Evolutionary conservation across 805 yeast species (phyloP).

Genomic region (Hanseniaspora mollemarum): DNA sequence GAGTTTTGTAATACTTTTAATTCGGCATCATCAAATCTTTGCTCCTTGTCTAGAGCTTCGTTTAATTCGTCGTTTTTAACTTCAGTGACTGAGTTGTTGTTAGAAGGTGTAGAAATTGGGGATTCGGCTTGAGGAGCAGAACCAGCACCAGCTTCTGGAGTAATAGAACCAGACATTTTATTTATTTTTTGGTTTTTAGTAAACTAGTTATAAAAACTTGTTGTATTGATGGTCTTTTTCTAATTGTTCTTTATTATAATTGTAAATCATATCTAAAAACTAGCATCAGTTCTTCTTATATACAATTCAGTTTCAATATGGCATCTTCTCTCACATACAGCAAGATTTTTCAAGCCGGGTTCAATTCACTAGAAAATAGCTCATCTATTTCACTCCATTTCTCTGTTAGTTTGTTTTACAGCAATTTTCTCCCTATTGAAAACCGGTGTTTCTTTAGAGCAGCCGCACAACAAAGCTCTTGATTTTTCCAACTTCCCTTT

Average conservation of each 20-base stretch:
- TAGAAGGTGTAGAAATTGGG: slow-evolving; percentile 13
- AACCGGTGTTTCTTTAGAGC: no score
- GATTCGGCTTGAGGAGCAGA: not conserved
- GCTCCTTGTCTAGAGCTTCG: slow-evolving; percentile 2
- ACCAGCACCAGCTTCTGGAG: slow-evolving; percentile 10
- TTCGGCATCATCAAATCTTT: slow-evolving; percentile 11
- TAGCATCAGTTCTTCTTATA: no score
- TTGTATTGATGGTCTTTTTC: not conserved
- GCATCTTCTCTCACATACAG: no score
- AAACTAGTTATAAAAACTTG: not conserved
- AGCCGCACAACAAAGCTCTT: no score
- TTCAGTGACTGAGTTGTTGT: slow-evolving; percentile 3
- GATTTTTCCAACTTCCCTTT: no score
- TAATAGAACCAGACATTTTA: slow-evolving; percentile 13
- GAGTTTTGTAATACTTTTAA: slow-evolving; percentile 15
- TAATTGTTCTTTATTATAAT: not conserved
- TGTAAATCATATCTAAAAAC: no score
- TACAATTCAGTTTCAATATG: not conserved
- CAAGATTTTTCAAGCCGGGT: no score
- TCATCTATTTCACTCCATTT: not conserved
- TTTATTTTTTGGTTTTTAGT: not conserved
- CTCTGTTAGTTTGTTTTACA: not conserved
- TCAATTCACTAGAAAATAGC: no score
- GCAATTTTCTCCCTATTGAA: no score
- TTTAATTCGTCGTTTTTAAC: slow-evolving; percentile 8